phyloP scores from a whole-genome alignment of 1,139 yeast species.

The Suhomyces bolitotheri region DNA sequence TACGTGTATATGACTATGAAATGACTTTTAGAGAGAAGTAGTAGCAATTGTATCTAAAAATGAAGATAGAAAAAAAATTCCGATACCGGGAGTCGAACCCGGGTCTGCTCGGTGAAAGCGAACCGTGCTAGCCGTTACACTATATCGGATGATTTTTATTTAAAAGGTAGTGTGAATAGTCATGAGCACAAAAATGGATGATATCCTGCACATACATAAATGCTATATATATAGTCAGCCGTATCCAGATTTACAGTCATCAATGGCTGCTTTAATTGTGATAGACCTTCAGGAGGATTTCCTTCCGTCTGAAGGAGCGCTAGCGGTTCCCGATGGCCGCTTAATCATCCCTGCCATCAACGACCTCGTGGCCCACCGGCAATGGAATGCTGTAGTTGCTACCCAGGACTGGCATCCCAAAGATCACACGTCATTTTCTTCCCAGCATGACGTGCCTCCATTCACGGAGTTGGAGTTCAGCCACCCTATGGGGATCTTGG shows the following conservation, averaged over 20 bases:
- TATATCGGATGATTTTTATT: constrained; percentile 52
- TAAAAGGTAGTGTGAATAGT: not conserved
- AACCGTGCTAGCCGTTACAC: constrained; percentile 85
- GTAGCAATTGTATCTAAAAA: too few relatives aligned
- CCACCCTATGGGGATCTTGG: constrained; percentile 49
- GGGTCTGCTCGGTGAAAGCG: constrained; percentile 83
- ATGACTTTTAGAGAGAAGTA: too few relatives aligned
- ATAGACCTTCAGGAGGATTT: constrained; percentile 88
- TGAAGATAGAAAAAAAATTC: constrained; percentile 7
- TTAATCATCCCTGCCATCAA: constrained; percentile 53
- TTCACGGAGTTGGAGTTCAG: constrained; percentile 50
- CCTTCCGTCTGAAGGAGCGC: constrained; percentile 71
- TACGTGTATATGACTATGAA: too few relatives aligned
- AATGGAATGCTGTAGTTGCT: constrained; percentile 67
- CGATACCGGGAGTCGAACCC: constrained; percentile 76
- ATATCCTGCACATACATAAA: not conserved
- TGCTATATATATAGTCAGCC: not conserved
- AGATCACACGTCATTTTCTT: constrained; percentile 80
- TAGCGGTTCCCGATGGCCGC: constrained; percentile 73
- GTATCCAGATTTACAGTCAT: not conserved
- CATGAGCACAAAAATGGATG: too few relatives aligned
- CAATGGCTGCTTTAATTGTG: constrained; percentile 56
- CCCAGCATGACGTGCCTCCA: constrained; percentile 58
- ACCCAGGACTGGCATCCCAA: constrained; percentile 90
- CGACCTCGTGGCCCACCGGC: constrained; percentile 37